These are phyloP conservation scores for Chaetomium olivaceum DNA, from an alignment of 2,329 filamentous ascomycete species.

Conservation along the genomic window DNA sequence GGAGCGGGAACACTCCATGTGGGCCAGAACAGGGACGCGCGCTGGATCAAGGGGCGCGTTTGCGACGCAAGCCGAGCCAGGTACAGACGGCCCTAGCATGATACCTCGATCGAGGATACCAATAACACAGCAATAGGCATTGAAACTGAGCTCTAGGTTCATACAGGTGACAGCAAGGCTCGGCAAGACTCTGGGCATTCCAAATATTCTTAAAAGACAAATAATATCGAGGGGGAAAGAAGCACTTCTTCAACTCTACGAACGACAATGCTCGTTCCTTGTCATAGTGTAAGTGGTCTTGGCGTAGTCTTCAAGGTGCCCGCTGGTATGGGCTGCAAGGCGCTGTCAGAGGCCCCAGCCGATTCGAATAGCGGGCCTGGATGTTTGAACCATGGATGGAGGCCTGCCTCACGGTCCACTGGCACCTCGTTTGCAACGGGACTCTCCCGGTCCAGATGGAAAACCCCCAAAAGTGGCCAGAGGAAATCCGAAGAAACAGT, in stretches of 20 bases:
- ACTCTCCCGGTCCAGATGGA: neutral
- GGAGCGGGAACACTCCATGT: neutral
- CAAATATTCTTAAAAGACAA: neutral
- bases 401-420: too few relatives aligned
- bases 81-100: neutral
- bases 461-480: neutral
- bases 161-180: neutral
- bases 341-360: neutral
- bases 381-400: conserved; percentile 11
- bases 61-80: neutral
- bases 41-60: neutral
- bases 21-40: conserved; percentile 7
- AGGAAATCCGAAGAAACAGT: neutral
- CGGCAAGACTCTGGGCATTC: neutral
- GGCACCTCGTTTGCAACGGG: too few relatives aligned
- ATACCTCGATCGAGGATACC: neutral
- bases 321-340: neutral
- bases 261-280: neutral
- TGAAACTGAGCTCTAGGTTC: neutral
- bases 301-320: conserved; percentile 8
- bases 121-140: neutral
- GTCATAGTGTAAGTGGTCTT: neutral
- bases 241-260: neutral
- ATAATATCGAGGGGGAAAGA: neutral
- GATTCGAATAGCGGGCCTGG: neutral